Evolutionary conservation across 2,329 filamentous ascomycete genomes (phyloP).

Genomic region (Monilinia polystroma): DNA sequence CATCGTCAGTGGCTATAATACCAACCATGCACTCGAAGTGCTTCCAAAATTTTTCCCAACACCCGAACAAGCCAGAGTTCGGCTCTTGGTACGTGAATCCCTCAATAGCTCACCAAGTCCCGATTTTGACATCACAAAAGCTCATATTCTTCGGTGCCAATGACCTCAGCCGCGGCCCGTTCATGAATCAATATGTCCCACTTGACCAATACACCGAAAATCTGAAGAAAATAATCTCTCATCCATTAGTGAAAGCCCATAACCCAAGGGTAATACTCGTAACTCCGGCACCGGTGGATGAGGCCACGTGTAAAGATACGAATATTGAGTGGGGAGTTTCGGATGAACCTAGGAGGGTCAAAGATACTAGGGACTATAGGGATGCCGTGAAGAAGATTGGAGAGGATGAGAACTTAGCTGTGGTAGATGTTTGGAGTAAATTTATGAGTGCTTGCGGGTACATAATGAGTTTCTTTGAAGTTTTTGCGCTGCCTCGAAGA

Average conservation of each 20-base stretch:
- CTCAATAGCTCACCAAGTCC: background rate
- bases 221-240: constrained; percentile 66
- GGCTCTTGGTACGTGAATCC: constrained; percentile 45
- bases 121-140: constrained; percentile 18
- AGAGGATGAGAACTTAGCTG: constrained; percentile 47
- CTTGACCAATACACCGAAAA: constrained; percentile 72
- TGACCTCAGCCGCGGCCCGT: constrained; percentile 66
- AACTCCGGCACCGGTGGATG: constrained; percentile 80
- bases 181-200: constrained; percentile 69
- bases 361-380: constrained; percentile 58
- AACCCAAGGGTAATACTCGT: constrained; percentile 72
- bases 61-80: constrained; percentile 30
- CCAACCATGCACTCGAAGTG: constrained; percentile 31
- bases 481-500: background rate
- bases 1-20: constrained; percentile 32
- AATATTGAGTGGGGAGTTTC: constrained; percentile 45
- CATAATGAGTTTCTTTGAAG: background rate
- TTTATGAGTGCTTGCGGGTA: constrained; percentile 60
- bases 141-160: constrained; percentile 82
- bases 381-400: constrained; percentile 59
- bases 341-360: constrained; percentile 41
- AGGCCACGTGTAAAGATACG: constrained; percentile 54
- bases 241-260: constrained; percentile 68
- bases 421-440: constrained; percentile 76
- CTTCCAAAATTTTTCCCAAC: constrained; percentile 29